Evolutionary conservation across 169 alveolate genomes (phyloP).

Genomic region (Eimeria falciformis): DNA sequence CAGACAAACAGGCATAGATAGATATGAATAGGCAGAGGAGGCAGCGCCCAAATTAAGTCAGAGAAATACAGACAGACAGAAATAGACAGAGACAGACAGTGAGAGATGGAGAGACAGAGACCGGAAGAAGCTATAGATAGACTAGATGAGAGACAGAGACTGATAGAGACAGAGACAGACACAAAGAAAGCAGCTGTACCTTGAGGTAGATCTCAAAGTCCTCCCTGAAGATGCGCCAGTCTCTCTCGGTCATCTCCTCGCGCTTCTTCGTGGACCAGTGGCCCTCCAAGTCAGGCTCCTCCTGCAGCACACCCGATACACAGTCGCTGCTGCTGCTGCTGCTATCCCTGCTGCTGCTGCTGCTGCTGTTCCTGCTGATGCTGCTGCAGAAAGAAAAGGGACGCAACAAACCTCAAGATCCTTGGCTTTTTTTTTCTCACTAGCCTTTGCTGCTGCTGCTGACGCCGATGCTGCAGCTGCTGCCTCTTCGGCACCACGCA

Average conservation of each 20-base stretch:
- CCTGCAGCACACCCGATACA: slow-evolving; percentile 28
- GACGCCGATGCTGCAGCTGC: slow-evolving; percentile 56
- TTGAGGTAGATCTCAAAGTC: slow-evolving; percentile 94
- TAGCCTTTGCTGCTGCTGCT: slow-evolving; percentile 49
- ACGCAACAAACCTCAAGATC: background rate
- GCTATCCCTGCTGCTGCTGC: slow-evolving; percentile 13
- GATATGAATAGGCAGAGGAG: background rate
- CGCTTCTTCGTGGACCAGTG: slow-evolving; percentile 92
- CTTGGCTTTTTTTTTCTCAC: slow-evolving; percentile 47
- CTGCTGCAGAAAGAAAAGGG: background rate
- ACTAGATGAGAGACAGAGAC: background rate
- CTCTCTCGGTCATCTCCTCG: slow-evolving; percentile 95
- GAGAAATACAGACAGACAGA: background rate
- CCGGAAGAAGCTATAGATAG: background rate
- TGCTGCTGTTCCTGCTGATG: background rate
- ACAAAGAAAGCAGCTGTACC: background rate
- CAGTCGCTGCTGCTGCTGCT: slow-evolving; percentile 25
- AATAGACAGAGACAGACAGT: background rate
- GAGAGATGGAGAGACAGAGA: background rate
- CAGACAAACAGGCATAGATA: background rate
- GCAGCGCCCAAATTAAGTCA: background rate
- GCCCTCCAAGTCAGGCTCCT: slow-evolving; percentile 75
- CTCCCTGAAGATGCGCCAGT: slow-evolving; percentile 97
- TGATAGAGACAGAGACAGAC: background rate
- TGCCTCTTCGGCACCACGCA: slow-evolving; percentile 68